These are phyloP conservation scores for Aspergillus campestris DNA, from an alignment of 495 filamentous ascomycete genomes.

Conservation along the genomic window DNA sequence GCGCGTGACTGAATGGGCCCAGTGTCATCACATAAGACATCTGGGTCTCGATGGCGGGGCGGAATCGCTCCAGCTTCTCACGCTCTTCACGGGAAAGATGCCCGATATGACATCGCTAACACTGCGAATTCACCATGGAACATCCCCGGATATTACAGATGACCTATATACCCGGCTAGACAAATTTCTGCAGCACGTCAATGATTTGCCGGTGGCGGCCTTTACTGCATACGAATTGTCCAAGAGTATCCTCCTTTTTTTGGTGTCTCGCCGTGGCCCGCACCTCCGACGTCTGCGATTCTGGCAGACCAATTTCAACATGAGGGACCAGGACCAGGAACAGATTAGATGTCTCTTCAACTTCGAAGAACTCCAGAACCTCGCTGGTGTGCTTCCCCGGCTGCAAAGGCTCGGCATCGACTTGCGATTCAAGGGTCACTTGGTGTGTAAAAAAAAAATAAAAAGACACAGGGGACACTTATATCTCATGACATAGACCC, in stretches of 20 bases:
- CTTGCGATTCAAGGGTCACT: background rate
- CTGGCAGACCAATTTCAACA: background rate
- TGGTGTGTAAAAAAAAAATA: too few relatives aligned
- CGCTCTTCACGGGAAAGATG: background rate
- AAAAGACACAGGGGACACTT: background rate
- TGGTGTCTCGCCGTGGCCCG: background rate
- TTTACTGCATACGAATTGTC: background rate
- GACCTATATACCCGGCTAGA: background rate
- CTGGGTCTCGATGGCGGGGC: background rate
- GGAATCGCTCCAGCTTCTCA: background rate
- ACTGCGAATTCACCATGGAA: background rate
- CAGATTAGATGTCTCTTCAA: background rate
- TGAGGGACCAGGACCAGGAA: background rate
- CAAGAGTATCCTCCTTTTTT: background rate
- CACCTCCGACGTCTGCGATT: conserved; percentile 1
- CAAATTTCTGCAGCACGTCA: background rate
- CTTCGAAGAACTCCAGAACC: background rate
- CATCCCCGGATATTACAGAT: background rate
- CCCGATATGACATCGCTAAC: background rate
- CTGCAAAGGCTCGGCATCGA: background rate
- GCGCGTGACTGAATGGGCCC: background rate
- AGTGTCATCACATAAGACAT: background rate
- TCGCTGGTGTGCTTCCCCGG: background rate
- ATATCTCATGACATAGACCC: background rate
- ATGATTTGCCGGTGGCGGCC: background rate